Base-by-base conservation (phyloP, 345 rosid genomes). In the Lenwebbia sp. region DNA sequence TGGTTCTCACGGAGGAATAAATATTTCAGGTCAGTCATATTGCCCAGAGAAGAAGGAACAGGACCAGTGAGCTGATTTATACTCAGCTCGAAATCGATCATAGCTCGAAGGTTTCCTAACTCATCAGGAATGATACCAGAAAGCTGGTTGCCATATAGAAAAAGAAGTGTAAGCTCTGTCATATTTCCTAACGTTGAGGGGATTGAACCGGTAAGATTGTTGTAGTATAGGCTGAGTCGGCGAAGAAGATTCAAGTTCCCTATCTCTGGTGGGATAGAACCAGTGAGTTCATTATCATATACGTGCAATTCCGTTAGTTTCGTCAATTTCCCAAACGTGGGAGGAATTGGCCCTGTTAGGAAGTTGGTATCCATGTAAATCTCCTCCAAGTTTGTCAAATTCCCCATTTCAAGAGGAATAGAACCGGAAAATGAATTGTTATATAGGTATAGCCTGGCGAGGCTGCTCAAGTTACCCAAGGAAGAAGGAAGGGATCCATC, bases 21-120 rank as follows among this genome's bases (percentile, higher is more conserved):
- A 40, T 88, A 26, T 82, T 88, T 50, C 21, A 91, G 84, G 56
- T 84, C 23, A 56, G 85, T 78, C 44, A 92, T 86, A 85, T 87
- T 90, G 11, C 90, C 89, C 26, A 92, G 54, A 57, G 89, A 90
- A 51, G 88, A 19, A 7, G 93, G 93, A 40, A 87, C n/a, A 3
- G 30, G 60, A 1, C 88, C 82, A 0, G 12, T 3, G 6, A 87
- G 84, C 7, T 44, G 22, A 74, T 87, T 87, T 7, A 40, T 15
- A 65, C 60, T 84, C 44, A 87, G n/a, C 1, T 76, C 33, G 1
- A 87, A 54, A 21, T 87, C 13, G 2, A 17, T 37, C 17, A 87
- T 58, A 33, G 56, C 60, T 40, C 2, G 84, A 53, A 90, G 88
- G 85, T 82, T 86, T 49, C 92, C 93, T 5, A 81, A 83, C 54